These are phyloP conservation scores for Paramecium caudatum DNA, from an alignment of 73 alveolate species.

Conservation along the genomic window DNA sequence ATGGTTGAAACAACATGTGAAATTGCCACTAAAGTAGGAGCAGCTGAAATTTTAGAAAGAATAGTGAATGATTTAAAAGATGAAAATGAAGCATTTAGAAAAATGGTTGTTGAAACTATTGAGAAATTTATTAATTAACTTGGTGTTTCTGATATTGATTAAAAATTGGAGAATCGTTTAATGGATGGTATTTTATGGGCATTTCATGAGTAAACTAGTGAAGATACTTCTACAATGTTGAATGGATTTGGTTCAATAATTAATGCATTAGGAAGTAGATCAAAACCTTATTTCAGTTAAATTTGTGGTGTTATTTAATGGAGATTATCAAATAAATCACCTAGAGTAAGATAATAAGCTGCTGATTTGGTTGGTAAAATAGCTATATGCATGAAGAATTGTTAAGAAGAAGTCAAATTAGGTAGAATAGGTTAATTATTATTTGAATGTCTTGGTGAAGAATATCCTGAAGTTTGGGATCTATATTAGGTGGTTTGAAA, in stretches of 20 bases:
- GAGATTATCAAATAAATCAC: conserved; percentile 98
- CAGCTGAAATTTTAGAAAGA: conserved; percentile 95
- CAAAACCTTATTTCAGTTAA: conserved; percentile 97
- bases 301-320: conserved; percentile 99
- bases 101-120: conserved; percentile 99
- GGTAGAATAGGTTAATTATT: conserved; percentile 95
- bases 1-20: conserved; percentile 99
- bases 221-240: conserved; percentile 96
- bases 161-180: conserved; percentile 96
- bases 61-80: conserved; percentile 97
- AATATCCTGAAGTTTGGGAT: conserved; percentile 99
- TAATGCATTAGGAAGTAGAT: conserved; percentile 98
- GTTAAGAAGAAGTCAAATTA: conserved; percentile 99
- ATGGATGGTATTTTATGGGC: conserved; percentile 99
- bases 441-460: conserved; percentile 99
- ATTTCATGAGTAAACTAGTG: conserved; percentile 97
- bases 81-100: conserved; percentile 98
- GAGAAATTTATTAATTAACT: conserved; percentile 95
- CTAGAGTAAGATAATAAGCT: conserved; percentile 99
- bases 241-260: conserved; percentile 99
- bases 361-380: conserved; percentile 99
- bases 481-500: conserved; percentile 98
- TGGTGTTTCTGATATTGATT: conserved; percentile 99
- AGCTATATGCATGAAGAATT: conserved; percentile 97
- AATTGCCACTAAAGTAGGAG: conserved; percentile 99